phyloP scores from a whole-genome alignment of 352 stramenopile genomes.

The Labyrinthula sp. region DNA sequence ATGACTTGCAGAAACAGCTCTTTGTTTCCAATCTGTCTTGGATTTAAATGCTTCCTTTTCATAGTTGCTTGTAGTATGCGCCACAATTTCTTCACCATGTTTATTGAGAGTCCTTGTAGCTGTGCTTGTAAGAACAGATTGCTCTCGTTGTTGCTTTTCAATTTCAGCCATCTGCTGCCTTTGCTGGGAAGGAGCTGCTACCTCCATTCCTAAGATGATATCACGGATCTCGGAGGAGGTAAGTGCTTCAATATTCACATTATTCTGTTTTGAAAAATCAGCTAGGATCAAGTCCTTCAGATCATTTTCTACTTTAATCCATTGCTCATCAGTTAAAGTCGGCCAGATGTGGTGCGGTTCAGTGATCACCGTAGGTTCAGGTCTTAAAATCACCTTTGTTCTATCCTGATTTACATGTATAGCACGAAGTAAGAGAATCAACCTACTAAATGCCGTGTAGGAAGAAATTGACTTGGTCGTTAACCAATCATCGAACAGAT shows the following conservation, averaged over 20 bases:
- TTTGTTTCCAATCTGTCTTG: conserved; percentile 96
- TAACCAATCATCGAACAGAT: conserved; percentile 99
- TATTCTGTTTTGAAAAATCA: conserved; percentile 99
- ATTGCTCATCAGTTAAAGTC: conserved; percentile 92
- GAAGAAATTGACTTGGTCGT: conserved; percentile 91
- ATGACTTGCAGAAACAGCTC: conserved; percentile 94
- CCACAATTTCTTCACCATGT: conserved; percentile 96
- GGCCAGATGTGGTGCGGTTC: conserved; percentile 98
- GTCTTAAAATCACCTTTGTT: conserved; percentile 84
- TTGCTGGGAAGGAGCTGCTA: conserved; percentile 92
- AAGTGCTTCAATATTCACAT: conserved; percentile 96
- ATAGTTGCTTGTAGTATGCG: conserved; percentile 96
- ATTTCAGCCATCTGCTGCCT: conserved; percentile 98
- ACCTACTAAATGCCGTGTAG: conserved; percentile 97
- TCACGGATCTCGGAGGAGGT: conserved; percentile 98
- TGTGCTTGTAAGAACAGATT: conserved; percentile 88
- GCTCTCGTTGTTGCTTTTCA: conserved; percentile 89
- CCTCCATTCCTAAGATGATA: conserved; percentile 99
- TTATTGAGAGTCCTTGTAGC: conserved; percentile 98
- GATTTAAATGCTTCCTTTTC: conserved; percentile 97
- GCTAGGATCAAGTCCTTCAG: conserved; percentile 97
- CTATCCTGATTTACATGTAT: conserved; percentile 86
- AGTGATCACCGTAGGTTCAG: conserved; percentile 92
- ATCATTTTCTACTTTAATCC: conserved; percentile 96
- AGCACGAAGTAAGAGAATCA: conserved; percentile 95